phyloP scores from a whole-genome alignment of 441 rosid species.

The Monsonia emarginata region DNA sequence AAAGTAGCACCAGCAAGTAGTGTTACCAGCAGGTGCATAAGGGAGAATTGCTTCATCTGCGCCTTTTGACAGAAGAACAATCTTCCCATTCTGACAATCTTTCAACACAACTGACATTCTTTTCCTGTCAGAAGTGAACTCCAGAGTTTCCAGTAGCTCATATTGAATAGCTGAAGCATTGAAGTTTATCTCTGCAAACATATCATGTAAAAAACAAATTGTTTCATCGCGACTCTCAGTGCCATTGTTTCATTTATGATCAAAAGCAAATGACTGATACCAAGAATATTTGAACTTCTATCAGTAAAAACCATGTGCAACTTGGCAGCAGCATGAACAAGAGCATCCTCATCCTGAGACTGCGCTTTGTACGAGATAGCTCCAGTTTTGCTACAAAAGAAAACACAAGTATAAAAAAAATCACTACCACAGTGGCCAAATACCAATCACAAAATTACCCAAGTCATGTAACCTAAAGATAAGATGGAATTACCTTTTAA shows the following conservation, averaged over 20 bases:
- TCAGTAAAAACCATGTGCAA: conserved; percentile 68
- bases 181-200: conserved; percentile 61
- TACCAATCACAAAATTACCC: conserved; percentile 6
- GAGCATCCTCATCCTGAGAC: conserved; percentile 99
- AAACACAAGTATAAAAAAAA: conserved; percentile 8
- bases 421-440: neutral
- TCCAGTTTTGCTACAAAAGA: conserved; percentile 67
- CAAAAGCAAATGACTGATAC: conserved; percentile 38
- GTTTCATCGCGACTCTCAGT: conserved; percentile 9
- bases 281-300: conserved; percentile 64
- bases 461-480: conserved; percentile 5
- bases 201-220: conserved; percentile 18
- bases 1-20: conserved; percentile 17
- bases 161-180: conserved; percentile 49
- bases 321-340: conserved; percentile 85
- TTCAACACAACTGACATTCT: conserved; percentile 90
- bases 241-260: conserved; percentile 13
- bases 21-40: conserved; percentile 55
- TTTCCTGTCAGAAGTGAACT: conserved; percentile 96
- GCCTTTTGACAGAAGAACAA: conserved; percentile 82
- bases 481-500: conserved; percentile 47
- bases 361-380: conserved; percentile 77
- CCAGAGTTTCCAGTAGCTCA: conserved; percentile 79
- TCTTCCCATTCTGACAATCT: conserved; percentile 68
- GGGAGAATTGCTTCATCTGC: conserved; percentile 97